Base-by-base conservation (phyloP, 2,329 filamentous ascomycete genomes). In the Colletotrichum sp. region DNA sequence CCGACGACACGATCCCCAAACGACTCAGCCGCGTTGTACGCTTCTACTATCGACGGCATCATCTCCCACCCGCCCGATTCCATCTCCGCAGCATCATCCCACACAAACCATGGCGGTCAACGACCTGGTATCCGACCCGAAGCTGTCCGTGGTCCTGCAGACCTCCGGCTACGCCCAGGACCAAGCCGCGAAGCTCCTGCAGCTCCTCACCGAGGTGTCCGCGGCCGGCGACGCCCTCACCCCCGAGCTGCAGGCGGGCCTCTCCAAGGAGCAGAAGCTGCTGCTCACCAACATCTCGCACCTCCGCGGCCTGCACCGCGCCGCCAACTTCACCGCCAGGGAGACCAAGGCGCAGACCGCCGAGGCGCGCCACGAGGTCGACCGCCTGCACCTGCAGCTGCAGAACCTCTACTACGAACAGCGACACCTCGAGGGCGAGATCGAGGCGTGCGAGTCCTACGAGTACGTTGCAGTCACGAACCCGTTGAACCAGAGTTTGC, bases 391-490 rank as follows among this genome's bases (percentile, higher is more conserved):
- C 83, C 89, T 99, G 48, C 95, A 98, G 82, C 89, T 99, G 71
- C 96, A 99, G 85, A 99, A 99, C 82, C 87, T 99, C 9, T 98
- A 97, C 84, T 99, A 99, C 82, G 96, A 99, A 85, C 96, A 99
- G 86, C 90, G 95, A 71, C 96, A 98, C 84, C 87, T 99, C 71
- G 92, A 95, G 78, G 95, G 95, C 65, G 97, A 99, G 85, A 99
- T 99, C 77, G 89, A 92, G 1, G 95, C 95, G 10, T 99, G 97
- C 84, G 95, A 98, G 83, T 94, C 93, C 68, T 98, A 98, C 81
- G 95, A 98, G 95, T 98, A 87, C 77, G 95, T 26, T 2, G 7
- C 21, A 4, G 4, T n/a, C 16, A 52, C 43, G 43, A 18, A n/a
- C 6, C 16, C 24, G 7, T 39, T 4, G 21, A 7, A 18, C n/a